Evolutionary conservation across 2,329 filamentous ascomycete species (phyloP).

Genomic region (Canariomyces notabilis): DNA sequence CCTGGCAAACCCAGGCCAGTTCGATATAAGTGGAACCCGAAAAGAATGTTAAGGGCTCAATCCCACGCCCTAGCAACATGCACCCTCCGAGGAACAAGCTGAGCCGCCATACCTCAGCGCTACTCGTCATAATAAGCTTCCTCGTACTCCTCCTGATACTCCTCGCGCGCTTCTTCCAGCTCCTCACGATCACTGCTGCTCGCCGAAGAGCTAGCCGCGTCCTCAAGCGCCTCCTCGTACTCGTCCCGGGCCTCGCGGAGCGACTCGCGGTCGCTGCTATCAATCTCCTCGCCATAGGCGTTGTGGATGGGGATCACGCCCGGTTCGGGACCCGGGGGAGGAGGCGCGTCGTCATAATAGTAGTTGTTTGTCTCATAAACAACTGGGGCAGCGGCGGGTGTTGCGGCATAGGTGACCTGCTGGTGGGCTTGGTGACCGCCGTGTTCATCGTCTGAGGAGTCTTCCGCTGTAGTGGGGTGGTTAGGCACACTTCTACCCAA

Average conservation of each 20-base stretch:
- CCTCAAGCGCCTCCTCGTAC: slow-evolving; percentile 31
- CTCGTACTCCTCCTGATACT: slow-evolving; percentile 22
- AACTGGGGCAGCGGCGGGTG: background rate
- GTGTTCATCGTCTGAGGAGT: slow-evolving; percentile 18
- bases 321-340: slow-evolving; percentile 5
- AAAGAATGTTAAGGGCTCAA: too few relatives aligned
- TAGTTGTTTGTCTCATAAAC: slow-evolving; percentile 20
- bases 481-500: background rate
- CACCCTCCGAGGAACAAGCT: too few relatives aligned
- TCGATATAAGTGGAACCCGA: too few relatives aligned
- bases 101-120: too few relatives aligned
- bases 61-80: too few relatives aligned
- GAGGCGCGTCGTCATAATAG: slow-evolving; percentile 12
- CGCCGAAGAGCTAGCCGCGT: slow-evolving; percentile 18
- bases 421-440: too few relatives aligned
- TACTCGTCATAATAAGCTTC: too few relatives aligned
- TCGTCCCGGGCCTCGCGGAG: slow-evolving; percentile 45
- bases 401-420: background rate
- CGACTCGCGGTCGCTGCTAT: slow-evolving; percentile 39
- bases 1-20: too few relatives aligned
- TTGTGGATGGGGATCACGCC: slow-evolving; percentile 26
- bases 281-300: slow-evolving; percentile 34
- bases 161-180: slow-evolving; percentile 20
- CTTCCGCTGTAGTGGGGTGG: slow-evolving; percentile 1
- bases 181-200: slow-evolving; percentile 25